phyloP scores from a whole-genome alignment of 306 rosid genomes.

The Rosa persica region DNA sequence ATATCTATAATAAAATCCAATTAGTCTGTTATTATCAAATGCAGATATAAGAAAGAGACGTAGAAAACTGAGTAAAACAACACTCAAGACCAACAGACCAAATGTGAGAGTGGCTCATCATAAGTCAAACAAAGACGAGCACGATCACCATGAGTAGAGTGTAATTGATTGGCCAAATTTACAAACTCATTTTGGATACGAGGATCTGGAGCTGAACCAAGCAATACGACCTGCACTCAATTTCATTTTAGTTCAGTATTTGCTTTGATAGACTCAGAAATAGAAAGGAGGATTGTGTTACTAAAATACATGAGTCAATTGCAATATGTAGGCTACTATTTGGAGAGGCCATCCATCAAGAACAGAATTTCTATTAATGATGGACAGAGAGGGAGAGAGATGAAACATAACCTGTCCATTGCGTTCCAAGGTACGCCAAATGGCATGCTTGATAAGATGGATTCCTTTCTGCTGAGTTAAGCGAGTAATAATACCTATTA shows the following conservation, averaged over 20 bases:
- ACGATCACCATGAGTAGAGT: conserved; percentile 49
- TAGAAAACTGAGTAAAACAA: neutral
- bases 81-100: conserved; percentile 52
- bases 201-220: conserved; percentile 99
- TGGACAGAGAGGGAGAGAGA: conserved; percentile 18
- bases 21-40: neutral
- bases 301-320: neutral
- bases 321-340: neutral
- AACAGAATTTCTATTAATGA: neutral
- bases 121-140: conserved; percentile 88
- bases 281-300: neutral
- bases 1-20: conserved; percentile 55
- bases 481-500: conserved; percentile 81
- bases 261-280: conserved; percentile 1
- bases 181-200: conserved; percentile 93
- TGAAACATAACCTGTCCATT: conserved; percentile 72
- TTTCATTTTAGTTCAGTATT: conserved; percentile 4
- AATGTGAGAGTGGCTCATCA: conserved; percentile 97
- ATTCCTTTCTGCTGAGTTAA: conserved; percentile 98
- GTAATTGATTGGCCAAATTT: conserved; percentile 70
- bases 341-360: neutral
- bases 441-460: conserved; percentile 94
- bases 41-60: conserved; percentile 15
- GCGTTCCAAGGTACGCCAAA: conserved; percentile 70
- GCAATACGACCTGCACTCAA: conserved; percentile 75